Evolutionary conservation across 2,329 filamentous ascomycete species (phyloP).

Genomic region (Pseudocercospora crystallina): DNA sequence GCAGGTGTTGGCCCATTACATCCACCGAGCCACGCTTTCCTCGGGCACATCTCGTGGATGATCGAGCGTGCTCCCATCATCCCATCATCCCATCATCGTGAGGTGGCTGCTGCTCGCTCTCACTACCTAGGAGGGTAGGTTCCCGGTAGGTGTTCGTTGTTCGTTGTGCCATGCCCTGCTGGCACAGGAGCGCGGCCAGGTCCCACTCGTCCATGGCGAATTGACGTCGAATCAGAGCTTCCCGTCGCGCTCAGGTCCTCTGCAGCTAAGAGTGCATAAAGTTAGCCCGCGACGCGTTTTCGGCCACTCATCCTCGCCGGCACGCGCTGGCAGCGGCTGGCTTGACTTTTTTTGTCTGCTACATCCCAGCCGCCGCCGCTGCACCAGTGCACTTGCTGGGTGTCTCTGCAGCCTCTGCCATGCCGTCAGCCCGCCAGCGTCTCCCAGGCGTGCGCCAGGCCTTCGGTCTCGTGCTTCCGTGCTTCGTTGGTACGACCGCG

Average conservation of each 20-base stretch:
- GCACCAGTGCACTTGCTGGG: conserved; percentile 6
- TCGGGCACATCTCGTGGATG: too few relatives aligned
- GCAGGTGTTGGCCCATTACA: too few relatives aligned
- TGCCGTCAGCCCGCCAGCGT: background rate
- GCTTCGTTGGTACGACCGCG: too few relatives aligned
- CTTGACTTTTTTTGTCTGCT: background rate
- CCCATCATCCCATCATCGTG: background rate
- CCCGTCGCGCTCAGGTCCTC: conserved; percentile 4
- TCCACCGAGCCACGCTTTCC: too few relatives aligned
- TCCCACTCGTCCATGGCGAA: conserved; percentile 7
- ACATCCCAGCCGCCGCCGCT: conserved; percentile 3
- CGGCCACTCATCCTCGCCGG: conserved; percentile 21
- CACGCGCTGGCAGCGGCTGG: conserved; percentile 16
- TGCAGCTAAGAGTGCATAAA: conserved; percentile 21
- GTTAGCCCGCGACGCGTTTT: conserved; percentile 18
- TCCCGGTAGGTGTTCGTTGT: too few relatives aligned
- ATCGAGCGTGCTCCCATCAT: background rate
- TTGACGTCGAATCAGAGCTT: conserved; percentile 23
- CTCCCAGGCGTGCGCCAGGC: too few relatives aligned
- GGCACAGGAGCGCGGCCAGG: background rate
- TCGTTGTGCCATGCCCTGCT: background rate
- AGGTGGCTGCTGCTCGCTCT: background rate
- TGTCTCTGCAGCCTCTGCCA: conserved; percentile 7
- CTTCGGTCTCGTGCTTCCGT: too few relatives aligned
- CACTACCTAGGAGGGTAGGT: background rate